phyloP scores from a whole-genome alignment of 495 filamentous ascomycete species.

The Podospora comata region DNA sequence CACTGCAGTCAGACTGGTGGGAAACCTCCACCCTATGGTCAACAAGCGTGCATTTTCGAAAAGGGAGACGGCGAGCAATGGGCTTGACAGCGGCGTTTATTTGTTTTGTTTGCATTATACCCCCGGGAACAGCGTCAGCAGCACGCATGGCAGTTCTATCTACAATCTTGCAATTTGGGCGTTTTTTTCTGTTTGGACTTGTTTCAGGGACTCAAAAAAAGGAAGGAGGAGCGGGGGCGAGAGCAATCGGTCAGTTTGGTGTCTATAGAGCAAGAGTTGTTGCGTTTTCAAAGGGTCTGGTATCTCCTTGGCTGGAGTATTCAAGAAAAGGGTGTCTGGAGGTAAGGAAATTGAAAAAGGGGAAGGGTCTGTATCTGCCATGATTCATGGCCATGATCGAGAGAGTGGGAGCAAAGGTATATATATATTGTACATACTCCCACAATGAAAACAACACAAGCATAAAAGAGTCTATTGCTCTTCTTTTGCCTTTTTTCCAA shows the following conservation, averaged over 20 bases:
- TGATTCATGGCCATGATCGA: background rate
- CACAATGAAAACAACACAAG: background rate
- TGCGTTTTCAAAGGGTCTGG: background rate
- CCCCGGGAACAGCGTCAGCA: background rate
- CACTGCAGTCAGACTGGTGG: background rate
- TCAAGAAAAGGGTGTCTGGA: background rate
- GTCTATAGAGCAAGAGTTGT: background rate
- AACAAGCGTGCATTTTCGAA: background rate
- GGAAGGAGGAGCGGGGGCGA: background rate
- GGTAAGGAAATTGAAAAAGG: background rate
- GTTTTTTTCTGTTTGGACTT: background rate
- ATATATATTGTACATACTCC: background rate
- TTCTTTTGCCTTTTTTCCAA: too few relatives aligned
- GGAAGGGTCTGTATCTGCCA: background rate
- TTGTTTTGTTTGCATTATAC: conserved; percentile 13
- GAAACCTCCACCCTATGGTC: background rate
- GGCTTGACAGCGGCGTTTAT: background rate
- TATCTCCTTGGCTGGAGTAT: background rate
- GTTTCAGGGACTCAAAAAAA: background rate
- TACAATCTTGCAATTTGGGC: background rate
- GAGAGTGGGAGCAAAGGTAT: background rate
- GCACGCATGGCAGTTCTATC: background rate
- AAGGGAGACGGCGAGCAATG: background rate
- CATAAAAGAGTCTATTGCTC: background rate
- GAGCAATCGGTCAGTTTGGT: background rate